Evolutionary conservation across 1,284 basidiomycete genomes (phyloP).

Genomic region (Cutaneotrichosporon cyanovorans): DNA sequence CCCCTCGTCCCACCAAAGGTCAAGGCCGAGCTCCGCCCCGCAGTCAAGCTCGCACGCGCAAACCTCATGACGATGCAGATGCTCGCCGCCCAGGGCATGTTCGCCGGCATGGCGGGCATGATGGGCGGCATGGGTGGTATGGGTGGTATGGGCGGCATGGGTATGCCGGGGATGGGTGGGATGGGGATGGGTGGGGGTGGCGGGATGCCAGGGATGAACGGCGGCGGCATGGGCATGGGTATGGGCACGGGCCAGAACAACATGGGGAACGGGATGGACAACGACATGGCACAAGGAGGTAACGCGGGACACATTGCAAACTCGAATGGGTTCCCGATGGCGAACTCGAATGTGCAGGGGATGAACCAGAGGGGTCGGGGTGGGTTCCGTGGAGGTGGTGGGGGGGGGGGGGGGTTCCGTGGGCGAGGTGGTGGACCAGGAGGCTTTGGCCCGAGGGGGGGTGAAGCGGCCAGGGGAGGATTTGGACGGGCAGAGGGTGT

Average conservation of each 20-base stretch:
- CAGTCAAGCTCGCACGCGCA: slow-evolving; percentile 34
- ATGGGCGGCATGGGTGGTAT: slow-evolving; percentile 8
- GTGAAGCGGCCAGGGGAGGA: too few species aligned
- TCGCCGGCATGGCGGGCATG: slow-evolving; percentile 18
- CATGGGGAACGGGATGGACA: slow-evolving; percentile 2
- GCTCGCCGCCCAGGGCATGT: slow-evolving; percentile 25
- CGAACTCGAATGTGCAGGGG: too few species aligned
- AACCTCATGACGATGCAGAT: slow-evolving; percentile 39
- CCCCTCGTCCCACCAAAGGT: slow-evolving; percentile 19
- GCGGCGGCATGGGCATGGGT: slow-evolving; percentile 1
- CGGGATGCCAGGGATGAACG: slow-evolving; percentile 2
- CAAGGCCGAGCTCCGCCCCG: slow-evolving; percentile 22
- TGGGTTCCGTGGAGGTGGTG: too few species aligned
- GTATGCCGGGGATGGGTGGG: slow-evolving; percentile 4
- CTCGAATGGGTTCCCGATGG: too few species aligned
- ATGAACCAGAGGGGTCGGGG: too few species aligned
- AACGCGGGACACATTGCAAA: too few species aligned
- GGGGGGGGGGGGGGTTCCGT: too few species aligned
- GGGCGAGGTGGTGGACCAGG: too few species aligned
- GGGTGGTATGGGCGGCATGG: slow-evolving; percentile 3
- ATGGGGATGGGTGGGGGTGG: too few species aligned
- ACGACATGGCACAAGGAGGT: slow-evolving; percentile 1
- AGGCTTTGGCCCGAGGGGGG: too few species aligned
- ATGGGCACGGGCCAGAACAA: slow-evolving; percentile 4
- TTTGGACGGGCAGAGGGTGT: too few species aligned